phyloP scores from a whole-genome alignment of 2,329 filamentous ascomycete genomes.

The Diplodia sapinea region DNA sequence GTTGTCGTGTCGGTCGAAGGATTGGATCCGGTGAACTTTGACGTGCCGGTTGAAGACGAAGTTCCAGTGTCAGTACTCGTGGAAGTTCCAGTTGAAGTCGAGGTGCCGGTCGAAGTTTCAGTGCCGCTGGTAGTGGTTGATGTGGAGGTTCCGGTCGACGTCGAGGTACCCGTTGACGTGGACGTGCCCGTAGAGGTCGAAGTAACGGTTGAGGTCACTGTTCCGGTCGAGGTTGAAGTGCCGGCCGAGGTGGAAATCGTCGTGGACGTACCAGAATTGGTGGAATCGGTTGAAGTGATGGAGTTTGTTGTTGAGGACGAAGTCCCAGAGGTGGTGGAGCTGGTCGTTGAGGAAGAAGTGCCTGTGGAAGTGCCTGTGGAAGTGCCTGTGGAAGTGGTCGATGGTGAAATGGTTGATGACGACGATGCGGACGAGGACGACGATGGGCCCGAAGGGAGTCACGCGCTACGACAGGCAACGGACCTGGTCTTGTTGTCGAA shows the following conservation, averaged over 20 bases:
- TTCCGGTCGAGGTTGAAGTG: neutral
- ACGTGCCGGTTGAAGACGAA: neutral
- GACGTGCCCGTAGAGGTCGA: neutral
- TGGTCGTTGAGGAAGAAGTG: neutral
- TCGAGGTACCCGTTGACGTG: neutral
- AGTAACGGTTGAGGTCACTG: neutral
- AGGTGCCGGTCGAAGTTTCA: neutral
- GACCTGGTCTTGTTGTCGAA: neutral
- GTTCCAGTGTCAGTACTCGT: neutral
- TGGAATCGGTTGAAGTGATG: neutral
- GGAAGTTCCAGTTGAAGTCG: neutral
- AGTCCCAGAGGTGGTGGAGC: neutral
- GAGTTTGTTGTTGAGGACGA: neutral
- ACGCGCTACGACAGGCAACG: neutral
- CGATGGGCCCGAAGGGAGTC: neutral
- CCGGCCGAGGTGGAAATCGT: neutral
- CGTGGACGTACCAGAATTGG: neutral
- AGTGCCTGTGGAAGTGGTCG: neutral
- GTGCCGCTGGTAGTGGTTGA: neutral
- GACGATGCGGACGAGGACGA: neutral
- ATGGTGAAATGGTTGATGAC: neutral
- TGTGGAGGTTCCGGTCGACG: neutral
- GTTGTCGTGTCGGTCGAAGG: neutral
- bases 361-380: neutral
- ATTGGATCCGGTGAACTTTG: neutral